Evolutionary conservation across 768 basidiomycete genomes (phyloP).

Genomic region (Saitozyma podzolica): DNA sequence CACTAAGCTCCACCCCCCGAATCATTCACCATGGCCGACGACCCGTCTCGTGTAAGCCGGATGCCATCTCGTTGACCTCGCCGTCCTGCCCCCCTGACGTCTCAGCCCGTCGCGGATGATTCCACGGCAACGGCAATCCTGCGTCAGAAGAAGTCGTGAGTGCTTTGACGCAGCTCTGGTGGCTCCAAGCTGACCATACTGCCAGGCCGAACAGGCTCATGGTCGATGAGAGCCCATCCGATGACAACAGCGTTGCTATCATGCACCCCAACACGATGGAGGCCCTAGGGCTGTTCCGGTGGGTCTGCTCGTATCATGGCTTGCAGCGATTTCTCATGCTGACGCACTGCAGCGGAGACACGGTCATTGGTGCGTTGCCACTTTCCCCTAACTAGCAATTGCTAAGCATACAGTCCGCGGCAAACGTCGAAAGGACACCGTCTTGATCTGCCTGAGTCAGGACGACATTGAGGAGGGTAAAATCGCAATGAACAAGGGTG

Average conservation of each 20-base stretch:
- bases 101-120: slow-evolving; percentile 39
- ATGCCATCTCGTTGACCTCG: neutral
- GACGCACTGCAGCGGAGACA: slow-evolving; percentile 65
- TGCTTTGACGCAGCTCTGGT: neutral
- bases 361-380: slow-evolving; percentile 75
- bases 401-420: slow-evolving; percentile 61
- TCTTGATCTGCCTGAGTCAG: slow-evolving; percentile 90
- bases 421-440: slow-evolving; percentile 96
- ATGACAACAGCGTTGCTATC: slow-evolving; percentile 99
- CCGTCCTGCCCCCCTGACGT: neutral
- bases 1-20: too few species aligned
- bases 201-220: slow-evolving; percentile 92
- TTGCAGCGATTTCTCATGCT: neutral
- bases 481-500: slow-evolving; percentile 92
- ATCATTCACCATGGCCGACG: slow-evolving; percentile 24
- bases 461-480: slow-evolving; percentile 98
- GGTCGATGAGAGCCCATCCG: slow-evolving; percentile 87
- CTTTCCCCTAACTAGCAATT: neutral
- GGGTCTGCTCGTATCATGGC: slow-evolving; percentile 2
- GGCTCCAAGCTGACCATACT: slow-evolving; percentile 7
- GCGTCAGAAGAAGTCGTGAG: slow-evolving; percentile 95
- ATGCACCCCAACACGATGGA: slow-evolving; percentile 98
- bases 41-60: slow-evolving; percentile 25
- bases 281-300: slow-evolving; percentile 80
- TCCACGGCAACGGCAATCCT: slow-evolving; percentile 86